These are phyloP conservation scores for Microbotryomycetes sp. DNA, from an alignment of 1,284 basidiomycete species.

Conservation along the genomic window DNA sequence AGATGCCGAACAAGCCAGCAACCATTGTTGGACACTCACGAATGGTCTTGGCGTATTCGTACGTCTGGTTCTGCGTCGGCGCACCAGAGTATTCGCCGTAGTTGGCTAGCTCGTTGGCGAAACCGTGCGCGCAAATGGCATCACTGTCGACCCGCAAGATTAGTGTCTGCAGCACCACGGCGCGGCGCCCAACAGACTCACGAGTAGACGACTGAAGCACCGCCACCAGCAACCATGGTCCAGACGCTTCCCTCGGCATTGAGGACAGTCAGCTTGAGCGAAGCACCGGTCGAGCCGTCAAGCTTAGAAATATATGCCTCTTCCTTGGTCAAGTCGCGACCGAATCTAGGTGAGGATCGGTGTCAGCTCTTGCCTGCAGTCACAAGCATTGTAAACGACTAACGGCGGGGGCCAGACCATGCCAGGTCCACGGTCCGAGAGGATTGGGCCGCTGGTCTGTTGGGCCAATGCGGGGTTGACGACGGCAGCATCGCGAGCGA, in stretches of 20 bases:
- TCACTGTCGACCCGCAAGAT: conserved; percentile 55
- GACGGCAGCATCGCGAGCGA: conserved; percentile 80
- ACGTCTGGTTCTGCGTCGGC: conserved; percentile 95
- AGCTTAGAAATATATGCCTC: conserved; percentile 99
- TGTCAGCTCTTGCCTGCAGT: not conserved
- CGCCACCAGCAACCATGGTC: conserved; percentile 97
- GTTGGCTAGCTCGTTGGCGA: conserved; percentile 95
- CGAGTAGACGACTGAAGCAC: conserved; percentile 67
- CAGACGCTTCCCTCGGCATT: conserved; percentile 92
- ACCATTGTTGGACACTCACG: conserved; percentile 47
- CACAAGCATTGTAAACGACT: not conserved
- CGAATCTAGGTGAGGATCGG: conserved; percentile 80
- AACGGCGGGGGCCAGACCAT: conserved; percentile 53
- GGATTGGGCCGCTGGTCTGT: conserved; percentile 51
- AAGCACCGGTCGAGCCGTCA: conserved; percentile 93
- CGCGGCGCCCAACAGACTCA: conserved; percentile 16
- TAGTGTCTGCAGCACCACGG: too few relatives aligned
- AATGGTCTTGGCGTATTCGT: conserved; percentile 99
- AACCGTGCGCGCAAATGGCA: conserved; percentile 94
- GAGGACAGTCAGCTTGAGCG: conserved; percentile 93
- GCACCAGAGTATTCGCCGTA: conserved; percentile 99
- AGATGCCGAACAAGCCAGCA: not conserved
- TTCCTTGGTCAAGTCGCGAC: conserved; percentile 95
- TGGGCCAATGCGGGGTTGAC: conserved; percentile 51
- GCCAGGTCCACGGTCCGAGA: conserved; percentile 88